These are phyloP conservation scores for Fusarium equiseti DNA, from an alignment of 2,329 filamentous ascomycete species.

Conservation along the genomic window DNA sequence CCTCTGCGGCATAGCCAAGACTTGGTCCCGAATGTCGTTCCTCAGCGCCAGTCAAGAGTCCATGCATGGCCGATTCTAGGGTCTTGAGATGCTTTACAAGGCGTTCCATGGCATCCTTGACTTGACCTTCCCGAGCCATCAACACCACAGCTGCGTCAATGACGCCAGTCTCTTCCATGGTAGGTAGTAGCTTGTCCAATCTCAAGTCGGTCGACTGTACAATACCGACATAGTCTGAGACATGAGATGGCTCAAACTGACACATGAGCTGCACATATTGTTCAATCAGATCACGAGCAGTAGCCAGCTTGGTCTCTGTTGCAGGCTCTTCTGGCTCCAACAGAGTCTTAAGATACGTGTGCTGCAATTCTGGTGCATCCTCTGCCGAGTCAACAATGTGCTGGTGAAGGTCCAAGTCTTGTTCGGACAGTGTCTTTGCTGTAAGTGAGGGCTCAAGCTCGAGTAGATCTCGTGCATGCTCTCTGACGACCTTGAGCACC, in stretches of 20 bases:
- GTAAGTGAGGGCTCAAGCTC: slow-evolving; percentile 74
- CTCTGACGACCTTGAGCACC: slow-evolving; percentile 74
- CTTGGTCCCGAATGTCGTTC: slow-evolving; percentile 64
- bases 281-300: slow-evolving; percentile 76
- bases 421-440: slow-evolving; percentile 72
- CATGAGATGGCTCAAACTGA: slow-evolving; percentile 81
- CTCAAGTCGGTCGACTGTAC: slow-evolving; percentile 82
- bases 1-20: slow-evolving; percentile 74
- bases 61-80: slow-evolving; percentile 81
- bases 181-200: slow-evolving; percentile 83
- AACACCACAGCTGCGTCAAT: slow-evolving; percentile 93
- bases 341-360: slow-evolving; percentile 80
- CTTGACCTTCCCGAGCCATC: slow-evolving; percentile 88
- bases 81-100: slow-evolving; percentile 84
- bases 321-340: slow-evolving; percentile 70
- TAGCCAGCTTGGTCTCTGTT: slow-evolving; percentile 49
- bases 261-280: slow-evolving; percentile 93
- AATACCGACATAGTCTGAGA: slow-evolving; percentile 84
- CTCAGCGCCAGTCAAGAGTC: slow-evolving; percentile 73
- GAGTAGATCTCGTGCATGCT: slow-evolving; percentile 75
- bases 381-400: slow-evolving; percentile 72
- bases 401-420: slow-evolving; percentile 74
- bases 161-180: slow-evolving; percentile 89
- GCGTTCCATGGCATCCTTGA: slow-evolving; percentile 84
- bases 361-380: slow-evolving; percentile 74